These are phyloP conservation scores for Ogataea polymorpha DNA, from an alignment of 805 yeast genomes.

Conservation along the genomic window DNA sequence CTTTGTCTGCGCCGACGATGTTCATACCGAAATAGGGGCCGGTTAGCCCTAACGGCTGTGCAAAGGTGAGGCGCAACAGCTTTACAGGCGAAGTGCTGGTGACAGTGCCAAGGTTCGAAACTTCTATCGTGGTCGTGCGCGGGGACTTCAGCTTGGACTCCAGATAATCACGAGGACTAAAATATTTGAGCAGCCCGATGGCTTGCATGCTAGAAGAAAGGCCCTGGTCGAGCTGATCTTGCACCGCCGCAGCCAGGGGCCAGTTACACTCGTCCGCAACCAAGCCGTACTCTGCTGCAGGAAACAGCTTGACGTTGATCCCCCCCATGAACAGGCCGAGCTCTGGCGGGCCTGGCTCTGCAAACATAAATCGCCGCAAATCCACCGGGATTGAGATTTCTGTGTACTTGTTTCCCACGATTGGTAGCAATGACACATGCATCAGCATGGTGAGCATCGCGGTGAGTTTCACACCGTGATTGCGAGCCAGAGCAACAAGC, in stretches of 20 bases:
- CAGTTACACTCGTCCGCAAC: conserved; percentile 11
- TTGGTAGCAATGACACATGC: conserved; percentile 12
- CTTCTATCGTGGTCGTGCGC: conserved; percentile 12
- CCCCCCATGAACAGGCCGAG: conserved; percentile 8
- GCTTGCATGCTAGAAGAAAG: background rate
- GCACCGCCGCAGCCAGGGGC: conserved; percentile 15
- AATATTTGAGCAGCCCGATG: conserved; percentile 13
- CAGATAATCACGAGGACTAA: conserved; percentile 6
- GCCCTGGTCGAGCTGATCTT: conserved; percentile 4
- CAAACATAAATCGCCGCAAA: conserved; percentile 12
- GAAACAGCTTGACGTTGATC: background rate
- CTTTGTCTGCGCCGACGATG: conserved; percentile 17
- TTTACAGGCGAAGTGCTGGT: conserved; percentile 5
- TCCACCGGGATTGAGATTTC: conserved; percentile 20
- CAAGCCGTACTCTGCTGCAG: background rate
- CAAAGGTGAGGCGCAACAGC: conserved; percentile 17
- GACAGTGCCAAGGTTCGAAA: conserved; percentile 23
- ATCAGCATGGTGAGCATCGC: conserved; percentile 13
- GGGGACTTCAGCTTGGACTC: conserved; percentile 1
- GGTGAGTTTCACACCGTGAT: conserved; percentile 19
- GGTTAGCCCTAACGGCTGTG: conserved; percentile 15
- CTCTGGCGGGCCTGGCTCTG: background rate
- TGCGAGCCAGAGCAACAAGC: conserved; percentile 11
- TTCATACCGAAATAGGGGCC: conserved; percentile 15
- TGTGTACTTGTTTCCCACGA: conserved; percentile 14